Conservation (phyloP, 1,284 basidiomycete genomes). For the Ceraceosorus guamensis region DNA sequence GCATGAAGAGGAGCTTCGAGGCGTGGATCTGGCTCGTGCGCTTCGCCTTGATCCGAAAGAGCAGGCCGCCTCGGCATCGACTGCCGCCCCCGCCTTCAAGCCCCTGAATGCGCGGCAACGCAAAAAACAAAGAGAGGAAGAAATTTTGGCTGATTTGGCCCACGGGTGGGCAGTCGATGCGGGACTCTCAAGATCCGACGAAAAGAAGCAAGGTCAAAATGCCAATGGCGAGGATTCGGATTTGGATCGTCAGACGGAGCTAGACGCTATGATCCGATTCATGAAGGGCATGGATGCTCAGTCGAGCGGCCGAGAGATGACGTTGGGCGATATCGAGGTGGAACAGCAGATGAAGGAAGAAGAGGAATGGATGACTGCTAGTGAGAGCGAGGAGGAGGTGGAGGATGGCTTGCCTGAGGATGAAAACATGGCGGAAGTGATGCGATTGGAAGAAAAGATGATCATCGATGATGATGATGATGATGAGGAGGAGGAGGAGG, state of each 20-base stretch:
- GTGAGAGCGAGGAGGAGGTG: slow-evolving; percentile 17
- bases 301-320: slow-evolving; percentile 28
- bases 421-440: not conserved
- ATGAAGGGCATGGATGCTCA: slow-evolving; percentile 40
- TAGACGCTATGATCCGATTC: slow-evolving; percentile 37
- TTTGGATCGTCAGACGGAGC: slow-evolving; percentile 5
- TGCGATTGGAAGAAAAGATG: not conserved
- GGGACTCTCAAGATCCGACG: not conserved
- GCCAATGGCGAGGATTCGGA: not conserved
- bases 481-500: slow-evolving; percentile 15
- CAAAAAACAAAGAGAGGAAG: not conserved
- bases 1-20: too few species aligned
- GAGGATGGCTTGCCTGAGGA: not conserved
- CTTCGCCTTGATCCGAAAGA: too few species aligned
- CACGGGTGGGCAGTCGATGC: not conserved
- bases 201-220: not conserved
- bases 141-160: not conserved
- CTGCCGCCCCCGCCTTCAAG: too few species aligned
- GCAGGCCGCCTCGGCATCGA: too few species aligned
- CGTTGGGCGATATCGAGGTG: slow-evolving; percentile 31
- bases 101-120: too few species aligned
- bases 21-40: too few species aligned
- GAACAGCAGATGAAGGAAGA: slow-evolving; percentile 26
- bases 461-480: slow-evolving; percentile 9
- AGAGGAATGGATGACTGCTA: slow-evolving; percentile 38